Conservation (phyloP, 768 basidiomycete genomes). For the Tremella yokohamensis region DNA sequence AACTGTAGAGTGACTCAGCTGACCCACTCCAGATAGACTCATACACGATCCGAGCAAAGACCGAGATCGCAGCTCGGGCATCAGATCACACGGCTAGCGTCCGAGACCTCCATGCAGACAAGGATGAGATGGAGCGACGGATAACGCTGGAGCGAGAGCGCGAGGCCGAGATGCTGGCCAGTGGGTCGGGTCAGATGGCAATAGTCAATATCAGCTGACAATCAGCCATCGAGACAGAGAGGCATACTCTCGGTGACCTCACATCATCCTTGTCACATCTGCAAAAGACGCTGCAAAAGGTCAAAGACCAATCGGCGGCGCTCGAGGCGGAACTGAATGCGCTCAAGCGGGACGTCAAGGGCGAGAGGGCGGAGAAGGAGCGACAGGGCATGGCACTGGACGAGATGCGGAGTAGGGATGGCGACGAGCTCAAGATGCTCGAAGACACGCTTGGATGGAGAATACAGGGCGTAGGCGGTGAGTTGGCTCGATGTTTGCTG, state of each 20-base stretch:
- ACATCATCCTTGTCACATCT: slow-evolving; percentile 67
- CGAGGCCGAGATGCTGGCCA: slow-evolving; percentile 73
- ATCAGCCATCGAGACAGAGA: slow-evolving; percentile 43
- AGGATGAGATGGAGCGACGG: slow-evolving; percentile 63
- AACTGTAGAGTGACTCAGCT: neutral
- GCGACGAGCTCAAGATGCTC: slow-evolving; percentile 60
- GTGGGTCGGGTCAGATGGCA: slow-evolving; percentile 54
- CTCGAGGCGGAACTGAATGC: slow-evolving; percentile 37
- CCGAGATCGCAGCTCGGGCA: slow-evolving; percentile 66
- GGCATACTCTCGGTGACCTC: slow-evolving; percentile 55
- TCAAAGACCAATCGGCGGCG: slow-evolving; percentile 55
- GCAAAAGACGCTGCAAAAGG: slow-evolving; percentile 59
- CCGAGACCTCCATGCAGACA: slow-evolving; percentile 64
- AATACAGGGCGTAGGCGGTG: slow-evolving; percentile 72
- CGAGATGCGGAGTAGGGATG: slow-evolving; percentile 57
- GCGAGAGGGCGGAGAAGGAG: slow-evolving; percentile 59
- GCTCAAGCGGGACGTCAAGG: slow-evolving; percentile 25
- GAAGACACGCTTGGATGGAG: slow-evolving; percentile 62
- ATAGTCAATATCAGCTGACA: slow-evolving; percentile 55
- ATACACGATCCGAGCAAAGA: slow-evolving; percentile 69
- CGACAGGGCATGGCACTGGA: slow-evolving; percentile 62
- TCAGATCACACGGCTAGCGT: slow-evolving; percentile 62
- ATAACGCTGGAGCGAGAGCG: slow-evolving; percentile 70
- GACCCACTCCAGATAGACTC: slow-evolving; percentile 48
- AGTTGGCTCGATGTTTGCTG: slow-evolving; percentile 17